Evolutionary conservation across 2,329 filamentous ascomycete species (phyloP), one percentile per base, ranked within the genome.

Genomic region (Fusarium sublunatum): DNA sequence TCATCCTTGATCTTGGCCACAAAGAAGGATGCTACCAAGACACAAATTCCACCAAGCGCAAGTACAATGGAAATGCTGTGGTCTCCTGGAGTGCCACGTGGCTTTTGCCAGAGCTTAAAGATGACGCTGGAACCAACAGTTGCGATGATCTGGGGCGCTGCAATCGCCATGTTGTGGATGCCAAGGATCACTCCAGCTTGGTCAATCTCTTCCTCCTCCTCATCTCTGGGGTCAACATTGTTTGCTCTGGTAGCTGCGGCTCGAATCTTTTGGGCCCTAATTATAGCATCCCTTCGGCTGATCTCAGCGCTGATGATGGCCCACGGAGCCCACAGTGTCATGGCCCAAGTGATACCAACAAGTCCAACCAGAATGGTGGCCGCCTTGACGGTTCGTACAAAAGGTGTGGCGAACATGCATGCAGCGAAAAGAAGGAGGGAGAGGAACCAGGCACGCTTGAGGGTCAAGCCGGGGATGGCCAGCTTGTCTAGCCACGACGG

Each of bases 261-360:
- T 36, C 71, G 71, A 8, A 72, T 65, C 61, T 72, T 75, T 47
- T 69, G 71, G 4, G 79, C 75, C 22, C 83, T 82, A 24, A 81
- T 73, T 15, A 77, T 64, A 36, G 89, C 87, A 72, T 97, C 91
- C 6, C 92, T 88, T 58, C 89, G 91, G 59, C 90, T 91, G 61
- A 98, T 93, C 75, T 98, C 94, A 6, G 92, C 92, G 41, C 92
- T 93, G 73, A 98, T 97, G 69, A 98, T 91, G 35, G 94, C 93
- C 79, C 94, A 98, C 0, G 94, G 94, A 1, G 93, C 94, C 94
- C 94, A 98, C 25, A 96, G 86, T 2, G 93, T 93, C 70, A 97
- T 81, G 22, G 93, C 93, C 94, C 94, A 98, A 1, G 92, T 93
- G 56, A 98, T 88, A 31, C 94, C 94, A 43, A 96, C 88, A 24